phyloP scores from a whole-genome alignment of 2,329 filamentous ascomycete species.

The Ophiobolus disseminans region DNA sequence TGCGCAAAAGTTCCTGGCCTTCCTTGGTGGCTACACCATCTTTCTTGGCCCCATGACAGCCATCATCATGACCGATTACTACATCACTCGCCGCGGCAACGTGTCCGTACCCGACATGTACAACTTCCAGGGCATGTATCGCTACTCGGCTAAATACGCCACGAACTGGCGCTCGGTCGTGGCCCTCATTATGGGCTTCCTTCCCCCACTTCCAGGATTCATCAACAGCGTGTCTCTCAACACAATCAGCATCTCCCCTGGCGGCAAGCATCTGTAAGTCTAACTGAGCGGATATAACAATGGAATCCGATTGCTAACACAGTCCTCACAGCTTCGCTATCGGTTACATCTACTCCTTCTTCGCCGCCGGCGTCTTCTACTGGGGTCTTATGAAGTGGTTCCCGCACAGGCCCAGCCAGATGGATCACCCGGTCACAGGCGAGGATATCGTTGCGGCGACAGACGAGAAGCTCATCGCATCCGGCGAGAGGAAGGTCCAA shows the following conservation, averaged over 20 bases:
- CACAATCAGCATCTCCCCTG: conserved; percentile 22
- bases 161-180: conserved; percentile 34
- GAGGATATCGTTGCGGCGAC: conserved; percentile 60
- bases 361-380: conserved; percentile 45
- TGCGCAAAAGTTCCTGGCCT: conserved; percentile 46
- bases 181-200: conserved; percentile 31
- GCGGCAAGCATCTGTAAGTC: conserved; percentile 34
- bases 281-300: neutral
- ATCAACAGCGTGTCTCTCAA: conserved; percentile 26
- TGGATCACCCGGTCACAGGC: conserved; percentile 75
- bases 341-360: conserved; percentile 48
- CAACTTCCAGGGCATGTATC: conserved; percentile 35
- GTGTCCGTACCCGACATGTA: conserved; percentile 35
- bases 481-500: conserved; percentile 12
- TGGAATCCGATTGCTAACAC: neutral
- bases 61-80: conserved; percentile 34
- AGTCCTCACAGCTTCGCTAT: conserved; percentile 38
- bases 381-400: conserved; percentile 41
- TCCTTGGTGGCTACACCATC: conserved; percentile 38
- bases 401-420: conserved; percentile 79
- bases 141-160: conserved; percentile 28
- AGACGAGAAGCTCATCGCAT: conserved; percentile 32
- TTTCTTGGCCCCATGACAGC: conserved; percentile 36
- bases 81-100: conserved; percentile 29
- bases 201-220: conserved; percentile 33